Percentiles rank a stretch among this genome's conserved stretches.
Conservation (phyloP, 2,329 filamentous ascomycete genomes). For the Exophiala phaeomuriformis region DNA sequence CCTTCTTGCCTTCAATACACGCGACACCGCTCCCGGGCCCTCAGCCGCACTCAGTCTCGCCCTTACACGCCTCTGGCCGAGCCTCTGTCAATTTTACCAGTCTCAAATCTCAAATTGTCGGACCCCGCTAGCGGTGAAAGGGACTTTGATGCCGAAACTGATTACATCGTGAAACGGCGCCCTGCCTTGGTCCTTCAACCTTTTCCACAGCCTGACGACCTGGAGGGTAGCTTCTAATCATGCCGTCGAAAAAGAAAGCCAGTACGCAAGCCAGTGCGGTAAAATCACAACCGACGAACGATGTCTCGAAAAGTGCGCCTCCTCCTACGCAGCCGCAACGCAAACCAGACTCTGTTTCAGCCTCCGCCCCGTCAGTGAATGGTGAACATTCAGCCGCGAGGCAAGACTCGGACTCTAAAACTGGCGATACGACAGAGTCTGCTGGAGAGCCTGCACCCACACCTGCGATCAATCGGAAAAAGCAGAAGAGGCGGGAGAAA, state of each 20-base stretch:
- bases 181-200: conserved; percentile 1
- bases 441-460: conserved; percentile 26
- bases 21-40: not conserved
- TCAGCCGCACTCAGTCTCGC: conserved; percentile 1
- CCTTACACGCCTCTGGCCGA: conserved; percentile 1
- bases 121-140: conserved; percentile 15
- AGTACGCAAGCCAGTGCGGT: conserved; percentile 14
- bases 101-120: conserved; percentile 9
- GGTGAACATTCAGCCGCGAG: conserved; percentile 26
- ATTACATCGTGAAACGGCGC: conserved; percentile 9
- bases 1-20: conserved; percentile 2
- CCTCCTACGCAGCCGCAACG: conserved; percentile 8
- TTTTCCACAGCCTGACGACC: conserved; percentile 1
- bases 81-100: not conserved
- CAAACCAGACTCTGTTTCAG: conserved; percentile 9
- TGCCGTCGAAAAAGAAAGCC: conserved; percentile 27
- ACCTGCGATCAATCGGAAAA: conserved; percentile 74
- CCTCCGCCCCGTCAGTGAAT: conserved; percentile 23
- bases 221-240: conserved; percentile 6
- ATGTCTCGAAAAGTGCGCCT: conserved; percentile 14
- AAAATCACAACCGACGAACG: conserved; percentile 12
- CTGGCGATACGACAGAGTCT: conserved; percentile 30
- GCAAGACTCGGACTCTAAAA: conserved; percentile 25
- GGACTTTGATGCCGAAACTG: conserved; percentile 17
- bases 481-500: conserved; percentile 87